phyloP scores from a whole-genome alignment of 164 flowering plant genomes.

The Saururus chinensis region DNA sequence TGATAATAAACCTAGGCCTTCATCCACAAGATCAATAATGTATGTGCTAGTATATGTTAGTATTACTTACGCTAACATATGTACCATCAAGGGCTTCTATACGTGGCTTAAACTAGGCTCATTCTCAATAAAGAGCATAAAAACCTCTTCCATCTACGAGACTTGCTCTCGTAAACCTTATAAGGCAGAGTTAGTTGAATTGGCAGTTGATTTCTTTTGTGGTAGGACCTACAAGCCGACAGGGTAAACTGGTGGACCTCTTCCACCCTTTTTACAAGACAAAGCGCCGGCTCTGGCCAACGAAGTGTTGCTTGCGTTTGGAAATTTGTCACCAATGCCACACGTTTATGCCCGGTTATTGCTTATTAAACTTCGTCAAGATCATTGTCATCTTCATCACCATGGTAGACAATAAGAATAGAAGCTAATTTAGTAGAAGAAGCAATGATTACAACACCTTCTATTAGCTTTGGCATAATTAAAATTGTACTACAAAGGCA shows the following conservation, averaged over 20 bases:
- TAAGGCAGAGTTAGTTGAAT: background rate
- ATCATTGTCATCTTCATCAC: background rate
- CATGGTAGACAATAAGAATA: background rate
- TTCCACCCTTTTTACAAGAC: background rate
- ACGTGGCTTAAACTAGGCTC: no score
- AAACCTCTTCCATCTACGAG: no score
- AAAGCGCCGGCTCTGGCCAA: background rate
- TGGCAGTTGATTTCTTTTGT: background rate
- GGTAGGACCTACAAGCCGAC: background rate
- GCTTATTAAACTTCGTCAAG: no score
- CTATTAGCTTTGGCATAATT: background rate
- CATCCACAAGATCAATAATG: no score
- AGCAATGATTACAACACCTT: background rate
- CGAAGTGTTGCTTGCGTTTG: background rate
- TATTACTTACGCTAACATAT: no score
- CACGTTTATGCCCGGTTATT: background rate
- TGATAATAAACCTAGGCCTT: no score
- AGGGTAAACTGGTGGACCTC: background rate
- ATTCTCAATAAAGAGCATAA: no score
- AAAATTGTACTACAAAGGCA: background rate
- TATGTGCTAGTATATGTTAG: no score
- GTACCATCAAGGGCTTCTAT: no score
- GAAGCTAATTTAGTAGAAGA: background rate
- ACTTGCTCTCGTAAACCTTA: background rate
- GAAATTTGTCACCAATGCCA: background rate